phyloP scores from a whole-genome alignment of 1,284 basidiomycete genomes.

The Austroboletus novae-zelandiae region DNA sequence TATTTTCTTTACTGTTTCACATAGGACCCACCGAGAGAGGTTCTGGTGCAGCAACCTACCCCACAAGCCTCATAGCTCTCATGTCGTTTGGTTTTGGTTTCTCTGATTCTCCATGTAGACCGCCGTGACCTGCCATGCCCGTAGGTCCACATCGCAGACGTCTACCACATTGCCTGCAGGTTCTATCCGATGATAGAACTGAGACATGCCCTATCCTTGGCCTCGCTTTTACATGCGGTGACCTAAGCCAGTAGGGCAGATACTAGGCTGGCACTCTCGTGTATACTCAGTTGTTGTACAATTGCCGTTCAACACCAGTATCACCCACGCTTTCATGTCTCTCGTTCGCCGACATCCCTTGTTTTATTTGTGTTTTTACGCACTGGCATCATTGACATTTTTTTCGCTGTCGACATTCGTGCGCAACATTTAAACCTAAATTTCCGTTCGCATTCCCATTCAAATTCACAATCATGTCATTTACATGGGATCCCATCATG shows the following conservation, averaged over 20 bases:
- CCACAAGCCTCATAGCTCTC: constrained; percentile 41
- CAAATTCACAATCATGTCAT: constrained; percentile 23
- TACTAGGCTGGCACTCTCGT: constrained; percentile 11
- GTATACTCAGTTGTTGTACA: constrained; percentile 28
- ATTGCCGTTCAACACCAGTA: constrained; percentile 17
- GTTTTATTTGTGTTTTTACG: constrained; percentile 23
- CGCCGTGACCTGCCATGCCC: constrained; percentile 8
- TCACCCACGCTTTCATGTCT: constrained; percentile 12
- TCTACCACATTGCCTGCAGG: constrained; percentile 8
- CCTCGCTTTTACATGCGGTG: constrained; percentile 8
- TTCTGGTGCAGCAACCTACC: constrained; percentile 46
- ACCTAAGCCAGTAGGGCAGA: constrained; percentile 17
- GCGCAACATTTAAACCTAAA: constrained; percentile 8
- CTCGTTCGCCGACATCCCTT: constrained; percentile 24
- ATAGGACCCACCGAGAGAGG: constrained; percentile 39
- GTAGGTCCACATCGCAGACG: constrained; percentile 4
- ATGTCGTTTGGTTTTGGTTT: neutral
- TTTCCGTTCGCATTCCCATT: constrained; percentile 16
- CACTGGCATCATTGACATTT: constrained; percentile 15
- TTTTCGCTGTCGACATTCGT: constrained; percentile 5
- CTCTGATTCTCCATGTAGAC: constrained; percentile 8
- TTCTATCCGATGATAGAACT: constrained; percentile 8
- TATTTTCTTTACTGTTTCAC: constrained; percentile 1
- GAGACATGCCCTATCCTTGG: constrained; percentile 5
- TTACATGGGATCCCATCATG: constrained; percentile 25